Evolutionary conservation across 352 stramenopile genomes (phyloP), one percentile per base, ranked within the genome.

Genomic region (Blastocystis sp.): DNA sequence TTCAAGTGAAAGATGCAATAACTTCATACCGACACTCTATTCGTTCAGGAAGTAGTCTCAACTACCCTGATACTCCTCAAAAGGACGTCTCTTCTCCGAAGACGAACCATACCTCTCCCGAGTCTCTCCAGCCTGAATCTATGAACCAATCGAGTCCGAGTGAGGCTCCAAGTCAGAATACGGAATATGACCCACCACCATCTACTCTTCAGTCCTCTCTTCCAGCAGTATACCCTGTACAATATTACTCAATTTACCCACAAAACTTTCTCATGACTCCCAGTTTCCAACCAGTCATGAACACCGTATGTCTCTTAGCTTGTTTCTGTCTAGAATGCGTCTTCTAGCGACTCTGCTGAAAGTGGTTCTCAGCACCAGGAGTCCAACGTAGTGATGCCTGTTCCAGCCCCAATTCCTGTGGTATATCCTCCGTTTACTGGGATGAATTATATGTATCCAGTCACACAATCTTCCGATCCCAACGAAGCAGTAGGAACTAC

Each of bases 1-100:
- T 85, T 34, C 73, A 85, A 53, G 73, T 85, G 1, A 64, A 85
- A n/a, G 54, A 66, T 65, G 73, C 73, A 37, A 85, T 66, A 18
- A 85, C 24, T 26, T 34, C 56, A 16, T 16, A 66, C 39, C 30
- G 24, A 24, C n/a, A 78, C 20, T 78, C 66, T 59, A 24, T 26
- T 59, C 13, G 20, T n/a, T n/a, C 13, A 13, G 50, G 20, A n/a
- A 2, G 20, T 59, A 59, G 20, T n/a, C 50, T n/a, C 50, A 13
- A 59, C 50, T 59, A 13, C 50, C 13, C 50, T n/a, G 13, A n/a
- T 3, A n/a, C 50, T 1, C 50, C 50, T 13, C 50, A 59, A 13
- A 59, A 59, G 20, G 50, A 59, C 20, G 11, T 13, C 13, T n/a
- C 50, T n/a, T 59, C 50, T n/a, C 20, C 50, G 11, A n/a, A 59